These are phyloP conservation scores for Colletotrichum acutatum DNA, from an alignment of 2,329 filamentous ascomycete species.

Conservation along the genomic window DNA sequence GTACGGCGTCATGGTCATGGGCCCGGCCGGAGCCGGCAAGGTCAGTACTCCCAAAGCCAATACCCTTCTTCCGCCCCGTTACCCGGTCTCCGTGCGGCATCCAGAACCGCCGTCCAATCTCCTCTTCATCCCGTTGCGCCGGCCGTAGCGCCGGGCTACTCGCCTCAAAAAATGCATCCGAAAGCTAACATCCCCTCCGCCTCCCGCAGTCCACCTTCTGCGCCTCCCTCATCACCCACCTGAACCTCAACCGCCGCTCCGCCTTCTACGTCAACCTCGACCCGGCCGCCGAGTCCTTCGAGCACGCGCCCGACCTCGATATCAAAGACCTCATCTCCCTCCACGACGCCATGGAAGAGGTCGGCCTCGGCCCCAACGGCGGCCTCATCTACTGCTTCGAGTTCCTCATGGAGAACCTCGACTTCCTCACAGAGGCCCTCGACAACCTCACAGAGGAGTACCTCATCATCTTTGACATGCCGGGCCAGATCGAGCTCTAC, in stretches of 20 bases:
- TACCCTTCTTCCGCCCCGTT: neutral
- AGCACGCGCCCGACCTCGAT: constrained; percentile 91
- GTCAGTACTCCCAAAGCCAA: constrained; percentile 50
- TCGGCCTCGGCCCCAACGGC: constrained; percentile 89
- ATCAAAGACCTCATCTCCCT: constrained; percentile 95
- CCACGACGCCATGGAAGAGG: constrained; percentile 96
- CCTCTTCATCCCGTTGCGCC: neutral
- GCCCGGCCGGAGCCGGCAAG: constrained; percentile 95
- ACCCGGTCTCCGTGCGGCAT: constrained; percentile 8
- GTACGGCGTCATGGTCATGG: constrained; percentile 95
- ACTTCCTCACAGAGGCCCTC: constrained; percentile 87
- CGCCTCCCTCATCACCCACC: constrained; percentile 90
- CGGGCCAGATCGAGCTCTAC: constrained; percentile 98
- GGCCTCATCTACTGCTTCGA: constrained; percentile 97
- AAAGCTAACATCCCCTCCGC: neutral
- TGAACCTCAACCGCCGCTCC: constrained; percentile 89
- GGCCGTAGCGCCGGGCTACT: neutral
- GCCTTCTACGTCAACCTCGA: constrained; percentile 99
- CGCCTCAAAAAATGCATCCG: neutral
- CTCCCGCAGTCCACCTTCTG: constrained; percentile 85
- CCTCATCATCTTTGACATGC: constrained; percentile 98
- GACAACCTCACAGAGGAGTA: constrained; percentile 93
- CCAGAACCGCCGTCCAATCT: neutral
- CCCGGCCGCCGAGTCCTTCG: constrained; percentile 92
- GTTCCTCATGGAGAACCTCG: constrained; percentile 92